Percentiles rank a stretch among this genome's conserved stretches.
These are phyloP conservation scores for Silene coronaria DNA, from an alignment of 179 eudicot genomes.

Conservation along the genomic window DNA sequence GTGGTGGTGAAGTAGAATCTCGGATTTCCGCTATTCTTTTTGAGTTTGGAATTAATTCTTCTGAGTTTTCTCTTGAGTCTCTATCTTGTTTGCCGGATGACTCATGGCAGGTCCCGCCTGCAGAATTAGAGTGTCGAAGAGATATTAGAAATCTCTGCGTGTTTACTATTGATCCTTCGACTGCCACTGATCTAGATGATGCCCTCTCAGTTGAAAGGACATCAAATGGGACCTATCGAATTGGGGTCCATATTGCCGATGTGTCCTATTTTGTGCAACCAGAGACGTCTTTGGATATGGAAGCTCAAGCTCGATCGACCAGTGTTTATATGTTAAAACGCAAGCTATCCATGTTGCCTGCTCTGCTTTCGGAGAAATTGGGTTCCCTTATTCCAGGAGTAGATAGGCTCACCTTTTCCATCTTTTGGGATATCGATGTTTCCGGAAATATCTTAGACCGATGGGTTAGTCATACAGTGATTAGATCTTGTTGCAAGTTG, in stretches of 20 bases:
- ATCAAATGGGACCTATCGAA: slow-evolving; percentile 44
- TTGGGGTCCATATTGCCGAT: slow-evolving; percentile 93
- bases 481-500: slow-evolving; percentile 86
- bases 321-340: slow-evolving; percentile 63
- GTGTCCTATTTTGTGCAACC: slow-evolving; percentile 85
- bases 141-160: slow-evolving; percentile 74
- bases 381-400: slow-evolving; percentile 85
- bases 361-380: slow-evolving; percentile 67
- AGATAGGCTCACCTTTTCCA: slow-evolving; percentile 80
- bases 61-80: slow-evolving; percentile 60
- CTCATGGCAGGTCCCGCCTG: slow-evolving; percentile 55
- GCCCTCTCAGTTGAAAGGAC: slow-evolving; percentile 75
- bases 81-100: slow-evolving; percentile 60
- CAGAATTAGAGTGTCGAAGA: slow-evolving; percentile 48
- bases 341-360: slow-evolving; percentile 79
- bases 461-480: slow-evolving; percentile 85
- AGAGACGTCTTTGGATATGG: slow-evolving; percentile 62
- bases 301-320: slow-evolving; percentile 69
- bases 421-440: slow-evolving; percentile 69
- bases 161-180: slow-evolving; percentile 85
- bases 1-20: slow-evolving; percentile 75
- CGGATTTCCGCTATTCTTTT: slow-evolving; percentile 72
- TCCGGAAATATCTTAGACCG: slow-evolving; percentile 62
- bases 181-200: slow-evolving; percentile 92
- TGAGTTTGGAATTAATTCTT: slow-evolving; percentile 49